These are phyloP conservation scores for Mycosphaerella arachidis DNA, from an alignment of 2,329 filamentous ascomycete species.

Conservation along the genomic window DNA sequence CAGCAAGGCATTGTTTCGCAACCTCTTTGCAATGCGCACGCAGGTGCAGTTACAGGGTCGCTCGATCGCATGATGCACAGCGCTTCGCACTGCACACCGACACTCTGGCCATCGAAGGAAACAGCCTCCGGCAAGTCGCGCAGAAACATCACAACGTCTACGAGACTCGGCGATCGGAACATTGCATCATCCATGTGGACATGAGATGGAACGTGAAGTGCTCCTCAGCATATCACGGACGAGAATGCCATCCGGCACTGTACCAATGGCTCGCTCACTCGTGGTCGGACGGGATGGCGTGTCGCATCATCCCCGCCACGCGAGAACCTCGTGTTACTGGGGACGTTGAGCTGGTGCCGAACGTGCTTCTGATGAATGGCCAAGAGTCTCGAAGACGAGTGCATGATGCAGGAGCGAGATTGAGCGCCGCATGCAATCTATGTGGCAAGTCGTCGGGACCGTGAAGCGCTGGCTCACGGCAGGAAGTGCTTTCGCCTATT, in stretches of 20 bases:
- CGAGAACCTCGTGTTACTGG: slow-evolving; percentile 9
- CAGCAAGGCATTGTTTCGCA: not conserved
- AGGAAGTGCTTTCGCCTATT: not conserved
- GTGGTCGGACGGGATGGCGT: not conserved
- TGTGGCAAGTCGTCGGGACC: not conserved
- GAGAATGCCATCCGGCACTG: not conserved
- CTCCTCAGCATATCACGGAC: not conserved
- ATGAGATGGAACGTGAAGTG: not conserved
- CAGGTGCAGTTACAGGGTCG: no score
- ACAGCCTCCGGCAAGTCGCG: not conserved
- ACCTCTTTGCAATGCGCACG: not conserved
- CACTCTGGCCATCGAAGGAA: not conserved
- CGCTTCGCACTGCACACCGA: not conserved
- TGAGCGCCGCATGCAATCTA: not conserved
- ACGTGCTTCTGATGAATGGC: not conserved
- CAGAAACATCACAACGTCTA: not conserved
- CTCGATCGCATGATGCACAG: not conserved
- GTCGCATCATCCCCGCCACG: slow-evolving; percentile 9
- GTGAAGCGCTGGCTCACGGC: not conserved
- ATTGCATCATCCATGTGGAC: not conserved
- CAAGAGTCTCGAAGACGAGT: not conserved
- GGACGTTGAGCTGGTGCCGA: not conserved
- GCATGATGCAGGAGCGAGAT: not conserved
- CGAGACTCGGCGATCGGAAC: not conserved
- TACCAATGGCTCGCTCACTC: not conserved